These are phyloP conservation scores for Alternaria brassicicola DNA, from an alignment of 2,329 filamentous ascomycete species.

Conservation along the genomic window DNA sequence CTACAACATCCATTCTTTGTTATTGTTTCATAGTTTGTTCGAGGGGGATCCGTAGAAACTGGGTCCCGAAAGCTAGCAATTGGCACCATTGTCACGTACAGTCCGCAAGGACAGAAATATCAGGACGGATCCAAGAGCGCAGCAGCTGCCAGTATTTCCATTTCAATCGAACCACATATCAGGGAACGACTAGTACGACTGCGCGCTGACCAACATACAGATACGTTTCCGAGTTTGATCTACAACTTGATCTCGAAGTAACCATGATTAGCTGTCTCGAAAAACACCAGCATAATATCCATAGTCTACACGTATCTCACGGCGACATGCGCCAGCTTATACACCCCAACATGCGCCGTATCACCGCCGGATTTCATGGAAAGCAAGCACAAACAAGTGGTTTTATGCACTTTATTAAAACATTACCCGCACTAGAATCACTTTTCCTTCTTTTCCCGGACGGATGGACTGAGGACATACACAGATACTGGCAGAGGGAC, in stretches of 20 bases:
- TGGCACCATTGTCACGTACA: too few relatives aligned
- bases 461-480: not conserved
- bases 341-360: not conserved
- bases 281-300: not conserved
- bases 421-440: constrained; percentile 3
- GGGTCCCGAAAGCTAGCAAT: too few relatives aligned
- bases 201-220: not conserved
- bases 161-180: too few relatives aligned
- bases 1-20: too few relatives aligned
- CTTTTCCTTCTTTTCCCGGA: not conserved
- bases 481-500: not conserved
- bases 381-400: not conserved
- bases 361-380: not conserved
- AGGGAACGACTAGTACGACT: too few relatives aligned
- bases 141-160: too few relatives aligned
- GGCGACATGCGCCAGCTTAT: not conserved
- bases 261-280: not conserved
- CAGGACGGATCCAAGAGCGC: too few relatives aligned
- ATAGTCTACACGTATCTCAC: not conserved
- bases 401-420: not conserved
- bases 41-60: too few relatives aligned
- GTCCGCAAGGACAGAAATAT: too few relatives aligned
- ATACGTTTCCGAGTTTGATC: not conserved
- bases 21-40: too few relatives aligned
- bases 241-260: not conserved